Conservation (phyloP, 495 filamentous ascomycete species). For the Penicillium arizonense region DNA sequence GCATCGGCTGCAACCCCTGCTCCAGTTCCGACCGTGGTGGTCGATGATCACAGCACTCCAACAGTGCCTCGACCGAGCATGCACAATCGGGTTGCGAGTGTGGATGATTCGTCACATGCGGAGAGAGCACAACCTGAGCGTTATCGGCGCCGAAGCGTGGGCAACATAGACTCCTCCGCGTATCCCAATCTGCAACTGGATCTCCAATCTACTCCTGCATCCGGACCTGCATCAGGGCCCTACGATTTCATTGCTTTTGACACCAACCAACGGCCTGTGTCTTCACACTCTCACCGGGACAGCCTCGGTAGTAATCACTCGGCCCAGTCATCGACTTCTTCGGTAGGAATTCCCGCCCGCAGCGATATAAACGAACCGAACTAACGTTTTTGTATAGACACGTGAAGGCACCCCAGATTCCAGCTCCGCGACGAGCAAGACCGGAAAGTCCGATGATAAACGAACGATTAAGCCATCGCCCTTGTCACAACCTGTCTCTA, state of each 20-base stretch:
- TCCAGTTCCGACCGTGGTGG: slow-evolving; percentile 7
- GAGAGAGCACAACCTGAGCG: slow-evolving; percentile 55
- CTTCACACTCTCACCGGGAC: slow-evolving; percentile 57
- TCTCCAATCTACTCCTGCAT: slow-evolving; percentile 24
- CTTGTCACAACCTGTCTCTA: slow-evolving; percentile 76
- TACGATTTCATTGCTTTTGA: slow-evolving; percentile 39
- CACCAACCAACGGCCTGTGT: slow-evolving; percentile 40
- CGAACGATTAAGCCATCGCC: slow-evolving; percentile 78
- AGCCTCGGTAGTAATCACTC: slow-evolving; percentile 57
- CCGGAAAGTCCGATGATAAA: slow-evolving; percentile 44
- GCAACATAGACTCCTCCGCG: slow-evolving; percentile 65
- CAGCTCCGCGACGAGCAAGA: slow-evolving; percentile 10
- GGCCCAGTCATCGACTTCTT: slow-evolving; percentile 50
- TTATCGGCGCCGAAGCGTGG: slow-evolving; percentile 80
- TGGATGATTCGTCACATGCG: slow-evolving; percentile 50
- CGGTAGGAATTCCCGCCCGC: slow-evolving; percentile 48
- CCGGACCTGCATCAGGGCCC: slow-evolving; percentile 23
- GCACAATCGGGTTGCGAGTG: slow-evolving; percentile 48
- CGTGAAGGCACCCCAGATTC: slow-evolving; percentile 16
- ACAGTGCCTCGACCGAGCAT: slow-evolving; percentile 14
- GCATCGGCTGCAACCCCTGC: slow-evolving; percentile 39
- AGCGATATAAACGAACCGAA: background rate
- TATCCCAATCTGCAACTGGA: slow-evolving; percentile 40
- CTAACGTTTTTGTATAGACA: slow-evolving; percentile 14
- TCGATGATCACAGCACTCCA: slow-evolving; percentile 24